These are phyloP conservation scores for Bocquillonia castaneifolia DNA, from an alignment of 441 rosid genomes.

Conservation along the genomic window DNA sequence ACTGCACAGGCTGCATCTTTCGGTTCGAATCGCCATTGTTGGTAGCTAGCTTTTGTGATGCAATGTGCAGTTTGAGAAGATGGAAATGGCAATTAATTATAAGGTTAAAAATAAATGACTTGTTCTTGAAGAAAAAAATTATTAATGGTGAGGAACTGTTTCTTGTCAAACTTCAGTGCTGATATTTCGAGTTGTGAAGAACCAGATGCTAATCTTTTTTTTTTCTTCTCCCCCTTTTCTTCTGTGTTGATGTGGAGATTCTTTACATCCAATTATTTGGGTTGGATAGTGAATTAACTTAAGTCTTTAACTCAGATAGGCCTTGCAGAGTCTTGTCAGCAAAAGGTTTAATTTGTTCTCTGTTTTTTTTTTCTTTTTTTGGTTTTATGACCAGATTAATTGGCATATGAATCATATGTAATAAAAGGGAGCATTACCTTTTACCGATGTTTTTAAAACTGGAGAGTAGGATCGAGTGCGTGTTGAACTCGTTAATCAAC, in stretches of 20 bases:
- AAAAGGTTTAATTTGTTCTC: too few relatives aligned
- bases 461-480: too few relatives aligned
- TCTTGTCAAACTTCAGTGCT: conserved; percentile 1
- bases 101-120: not conserved
- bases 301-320: too few relatives aligned
- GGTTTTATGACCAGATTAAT: not conserved
- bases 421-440: too few relatives aligned
- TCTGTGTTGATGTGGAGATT: conserved; percentile 3
- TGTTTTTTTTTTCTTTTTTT: not conserved
- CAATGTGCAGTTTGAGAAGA: not conserved
- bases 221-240: too few relatives aligned
- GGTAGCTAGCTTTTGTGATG: not conserved
- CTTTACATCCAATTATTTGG: conserved; percentile 1
- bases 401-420: too few relatives aligned
- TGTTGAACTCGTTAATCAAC: too few relatives aligned
- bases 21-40: conserved; percentile 38
- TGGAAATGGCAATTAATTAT: conserved; percentile 3
- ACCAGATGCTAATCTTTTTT: conserved; percentile 19
- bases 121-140: not conserved
- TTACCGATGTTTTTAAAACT: too few relatives aligned
- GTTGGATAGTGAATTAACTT: not conserved
- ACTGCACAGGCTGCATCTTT: conserved; percentile 51
- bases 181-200: conserved; percentile 8
- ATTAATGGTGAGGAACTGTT: conserved; percentile 1
- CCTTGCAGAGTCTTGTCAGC: too few relatives aligned